A percentile compares a stretch with the other conserved stretches of the same genome.
phyloP scores from a whole-genome alignment of 805 yeast genomes.

The Monosporozyma aerobia region DNA sequence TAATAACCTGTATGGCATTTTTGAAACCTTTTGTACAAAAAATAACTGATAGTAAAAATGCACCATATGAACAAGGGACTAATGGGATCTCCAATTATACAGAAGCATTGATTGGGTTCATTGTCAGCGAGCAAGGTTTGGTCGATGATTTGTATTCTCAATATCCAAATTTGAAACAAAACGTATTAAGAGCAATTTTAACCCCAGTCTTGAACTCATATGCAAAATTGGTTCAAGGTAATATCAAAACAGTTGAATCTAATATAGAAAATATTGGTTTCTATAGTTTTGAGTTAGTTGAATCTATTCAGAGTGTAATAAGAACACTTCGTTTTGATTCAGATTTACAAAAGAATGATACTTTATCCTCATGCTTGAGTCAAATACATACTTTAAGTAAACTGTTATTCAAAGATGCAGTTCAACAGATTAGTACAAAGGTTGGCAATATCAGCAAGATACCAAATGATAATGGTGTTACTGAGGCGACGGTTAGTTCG shows the following conservation, averaged over 20 bases:
- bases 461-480: conserved; percentile 61
- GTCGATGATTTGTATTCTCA: conserved; percentile 35
- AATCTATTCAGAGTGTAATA: conserved; percentile 33
- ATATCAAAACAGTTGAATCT: conserved; percentile 34
- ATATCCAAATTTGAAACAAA: conserved; percentile 23
- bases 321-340: conserved; percentile 27
- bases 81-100: conserved; percentile 49
- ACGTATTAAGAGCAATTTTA: conserved; percentile 29
- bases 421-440: conserved; percentile 46
- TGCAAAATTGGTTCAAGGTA: conserved; percentile 30
- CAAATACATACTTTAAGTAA: conserved; percentile 25
- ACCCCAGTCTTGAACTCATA: conserved; percentile 33
- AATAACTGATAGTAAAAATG: conserved; percentile 30
- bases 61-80: conserved; percentile 52
- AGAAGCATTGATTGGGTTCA: conserved; percentile 40
- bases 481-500: conserved; percentile 63
- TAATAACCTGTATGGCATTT: conserved; percentile 37
- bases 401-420: conserved; percentile 45
- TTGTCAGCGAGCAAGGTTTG: conserved; percentile 43
- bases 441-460: conserved; percentile 38
- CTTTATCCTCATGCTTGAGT: conserved; percentile 21
- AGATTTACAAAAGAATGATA: conserved; percentile 11
- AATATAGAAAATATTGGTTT: conserved; percentile 42
- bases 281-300: conserved; percentile 51
- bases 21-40: conserved; percentile 40